Conservation (phyloP, 257 asterid genomes). For the Primulina eburnea region DNA sequence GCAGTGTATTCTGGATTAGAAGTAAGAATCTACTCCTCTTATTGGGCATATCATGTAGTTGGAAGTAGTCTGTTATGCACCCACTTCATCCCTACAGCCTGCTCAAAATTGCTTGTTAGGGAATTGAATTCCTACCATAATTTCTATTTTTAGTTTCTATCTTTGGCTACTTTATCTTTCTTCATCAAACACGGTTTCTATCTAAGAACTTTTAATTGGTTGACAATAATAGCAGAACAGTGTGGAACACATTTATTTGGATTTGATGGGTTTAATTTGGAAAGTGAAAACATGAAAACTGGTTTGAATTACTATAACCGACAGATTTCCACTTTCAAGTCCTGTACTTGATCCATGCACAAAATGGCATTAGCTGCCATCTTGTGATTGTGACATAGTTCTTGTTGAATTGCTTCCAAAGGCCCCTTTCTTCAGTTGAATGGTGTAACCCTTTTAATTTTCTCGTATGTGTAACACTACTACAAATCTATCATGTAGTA, state of each 20-base stretch:
- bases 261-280: conserved; percentile 2
- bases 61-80: background rate
- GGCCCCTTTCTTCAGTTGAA: background rate
- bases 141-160: conserved; percentile 10
- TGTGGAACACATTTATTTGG: background rate
- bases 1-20: conserved; percentile 92
- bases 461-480: background rate
- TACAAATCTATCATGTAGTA: conserved; percentile 16
- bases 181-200: conserved; percentile 14
- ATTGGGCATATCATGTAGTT: conserved; percentile 22
- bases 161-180: background rate
- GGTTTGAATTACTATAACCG: background rate
- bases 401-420: conserved; percentile 4
- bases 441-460: conserved; percentile 6
- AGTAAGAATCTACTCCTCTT: conserved; percentile 45
- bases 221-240: background rate
- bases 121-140: background rate
- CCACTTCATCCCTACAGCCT: background rate
- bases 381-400: background rate
- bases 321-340: background rate
- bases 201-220: conserved; percentile 1
- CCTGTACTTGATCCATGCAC: background rate
- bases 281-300: conserved; percentile 12
- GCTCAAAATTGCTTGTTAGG: background rate
- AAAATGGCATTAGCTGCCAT: background rate